phyloP scores from a whole-genome alignment of 2,329 filamentous ascomycete genomes.

The Curvularia hawaiiensis region DNA sequence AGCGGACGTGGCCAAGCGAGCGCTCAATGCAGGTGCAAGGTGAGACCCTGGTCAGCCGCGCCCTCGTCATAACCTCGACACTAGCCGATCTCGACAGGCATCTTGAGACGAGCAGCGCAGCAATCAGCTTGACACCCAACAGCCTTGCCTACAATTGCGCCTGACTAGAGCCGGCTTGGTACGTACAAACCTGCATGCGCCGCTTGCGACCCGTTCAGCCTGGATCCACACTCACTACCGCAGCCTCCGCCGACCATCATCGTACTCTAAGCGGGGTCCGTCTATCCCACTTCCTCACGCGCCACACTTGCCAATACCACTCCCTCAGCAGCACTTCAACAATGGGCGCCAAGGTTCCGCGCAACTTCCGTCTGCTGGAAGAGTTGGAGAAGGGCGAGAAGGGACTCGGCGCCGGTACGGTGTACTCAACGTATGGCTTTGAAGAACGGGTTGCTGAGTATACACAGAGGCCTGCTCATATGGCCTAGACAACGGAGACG shows the following conservation, averaged over 20 bases:
- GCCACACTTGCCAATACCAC: conserved; percentile 19
- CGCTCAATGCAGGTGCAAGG: conserved; percentile 13
- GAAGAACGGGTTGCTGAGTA: conserved; percentile 12
- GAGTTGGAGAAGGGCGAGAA: conserved; percentile 99
- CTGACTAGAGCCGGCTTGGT: background rate
- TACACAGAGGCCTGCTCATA: conserved; percentile 90
- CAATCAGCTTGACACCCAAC: conserved; percentile 14
- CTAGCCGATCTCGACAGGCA: conserved; percentile 17
- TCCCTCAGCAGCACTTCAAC: conserved; percentile 19
- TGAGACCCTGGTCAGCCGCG: conserved; percentile 19
- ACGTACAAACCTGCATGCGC: conserved; percentile 2
- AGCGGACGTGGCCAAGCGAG: conserved; percentile 27
- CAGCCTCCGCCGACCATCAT: conserved; percentile 10
- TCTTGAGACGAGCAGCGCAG: conserved; percentile 19
- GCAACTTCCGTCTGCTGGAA: conserved; percentile 95
- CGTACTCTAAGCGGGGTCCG: conserved; percentile 39
- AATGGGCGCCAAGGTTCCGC: conserved; percentile 79
- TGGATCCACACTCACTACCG: background rate
- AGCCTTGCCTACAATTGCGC: conserved; percentile 13
- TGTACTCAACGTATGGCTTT: background rate
- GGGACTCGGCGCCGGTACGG: conserved; percentile 82
- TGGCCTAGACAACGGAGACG: conserved; percentile 90
- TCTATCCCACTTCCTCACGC: conserved; percentile 34
- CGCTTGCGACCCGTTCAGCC: conserved; percentile 1
- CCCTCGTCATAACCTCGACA: conserved; percentile 21